A percentile compares a stretch with the other conserved stretches of the same genome.
Evolutionary conservation across 2,329 filamentous ascomycete species (phyloP).

Genomic region (Diplodia scrobiculata): DNA sequence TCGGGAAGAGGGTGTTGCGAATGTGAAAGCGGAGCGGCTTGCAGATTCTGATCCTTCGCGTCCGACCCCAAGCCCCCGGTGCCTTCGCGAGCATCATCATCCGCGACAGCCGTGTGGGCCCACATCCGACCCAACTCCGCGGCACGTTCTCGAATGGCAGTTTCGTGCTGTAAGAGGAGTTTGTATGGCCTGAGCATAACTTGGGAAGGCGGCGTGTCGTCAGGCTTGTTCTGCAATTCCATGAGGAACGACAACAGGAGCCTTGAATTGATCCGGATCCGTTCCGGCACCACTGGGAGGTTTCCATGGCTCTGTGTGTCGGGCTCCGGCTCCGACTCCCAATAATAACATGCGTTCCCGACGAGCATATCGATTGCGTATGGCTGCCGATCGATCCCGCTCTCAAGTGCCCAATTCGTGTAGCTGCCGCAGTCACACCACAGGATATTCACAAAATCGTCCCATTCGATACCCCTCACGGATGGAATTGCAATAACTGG

Average conservation of each 20-base stretch:
- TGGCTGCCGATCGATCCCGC: neutral
- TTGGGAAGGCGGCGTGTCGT: neutral
- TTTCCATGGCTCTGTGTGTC: neutral
- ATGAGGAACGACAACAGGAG: neutral
- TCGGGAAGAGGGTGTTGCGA: no score
- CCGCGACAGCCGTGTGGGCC: neutral
- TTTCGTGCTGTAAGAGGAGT: neutral
- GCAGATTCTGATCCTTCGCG: neutral
- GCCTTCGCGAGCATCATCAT: neutral
- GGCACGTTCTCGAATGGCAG: neutral
- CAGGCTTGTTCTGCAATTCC: no score
- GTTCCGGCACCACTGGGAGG: neutral
- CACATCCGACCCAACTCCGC: neutral
- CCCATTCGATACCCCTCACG: neutral
- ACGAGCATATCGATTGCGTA: neutral
- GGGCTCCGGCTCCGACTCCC: neutral
- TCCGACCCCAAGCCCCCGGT: no score
- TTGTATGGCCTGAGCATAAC: constrained; percentile 5
- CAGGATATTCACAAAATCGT: neutral
- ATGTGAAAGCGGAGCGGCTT: no score
- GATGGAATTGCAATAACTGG: no score
- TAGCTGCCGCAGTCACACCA: neutral
- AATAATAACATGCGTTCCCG: neutral
- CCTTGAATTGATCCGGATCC: neutral
- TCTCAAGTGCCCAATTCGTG: neutral